phyloP scores from a whole-genome alignment of 805 yeast genomes.

The Wickerhamomyces ciferrii region DNA sequence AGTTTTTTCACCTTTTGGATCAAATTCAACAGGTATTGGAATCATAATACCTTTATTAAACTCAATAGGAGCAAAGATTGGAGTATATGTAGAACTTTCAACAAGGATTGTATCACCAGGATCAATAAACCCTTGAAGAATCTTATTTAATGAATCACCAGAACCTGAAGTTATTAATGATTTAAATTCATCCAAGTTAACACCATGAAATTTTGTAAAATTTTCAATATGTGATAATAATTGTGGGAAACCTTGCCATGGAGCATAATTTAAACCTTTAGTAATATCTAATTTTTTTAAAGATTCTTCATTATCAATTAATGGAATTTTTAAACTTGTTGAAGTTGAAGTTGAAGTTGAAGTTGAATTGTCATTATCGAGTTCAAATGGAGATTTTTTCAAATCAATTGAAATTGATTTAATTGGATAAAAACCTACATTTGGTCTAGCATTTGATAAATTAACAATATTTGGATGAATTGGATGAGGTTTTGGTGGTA shows the following conservation, averaged over 20 bases:
- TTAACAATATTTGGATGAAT: neutral
- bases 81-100: conserved; percentile 65
- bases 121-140: conserved; percentile 41
- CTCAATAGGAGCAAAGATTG: conserved; percentile 39
- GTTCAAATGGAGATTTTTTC: neutral
- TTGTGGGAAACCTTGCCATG: conserved; percentile 70
- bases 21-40: conserved; percentile 41
- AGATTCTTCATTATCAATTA: neutral
- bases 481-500: neutral
- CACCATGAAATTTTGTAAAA: conserved; percentile 35
- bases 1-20: conserved; percentile 20
- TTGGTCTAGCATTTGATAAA: neutral
- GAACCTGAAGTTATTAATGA: conserved; percentile 44
- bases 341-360: neutral
- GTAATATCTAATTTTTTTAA: conserved; percentile 45
- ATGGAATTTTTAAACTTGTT: neutral
- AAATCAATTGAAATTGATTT: neutral
- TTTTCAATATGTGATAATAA: conserved; percentile 54
- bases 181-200: conserved; percentile 39
- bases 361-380: no score
- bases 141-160: conserved; percentile 48
- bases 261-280: conserved; percentile 82
- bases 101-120: conserved; percentile 51
- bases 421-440: neutral
- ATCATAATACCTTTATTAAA: conserved; percentile 40